Base-by-base conservation (phyloP, 129 eudicot species). In the Artemisia annua region DNA sequence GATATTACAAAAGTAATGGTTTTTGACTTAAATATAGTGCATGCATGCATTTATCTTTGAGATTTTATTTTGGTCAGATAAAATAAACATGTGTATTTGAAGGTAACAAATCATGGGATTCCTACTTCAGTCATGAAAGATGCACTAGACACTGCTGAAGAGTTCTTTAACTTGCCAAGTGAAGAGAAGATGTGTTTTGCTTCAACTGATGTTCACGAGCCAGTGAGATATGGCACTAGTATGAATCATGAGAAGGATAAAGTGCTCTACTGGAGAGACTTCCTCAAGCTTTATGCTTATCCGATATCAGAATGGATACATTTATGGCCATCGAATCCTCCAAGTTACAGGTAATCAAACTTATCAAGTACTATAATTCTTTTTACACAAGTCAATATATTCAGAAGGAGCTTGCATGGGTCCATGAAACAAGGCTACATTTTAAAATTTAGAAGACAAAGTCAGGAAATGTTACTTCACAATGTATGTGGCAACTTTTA, bases 51-150 rank as follows among this genome's bases (percentile, higher is more conserved):
- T 32, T 46, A 24, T 69, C 15, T 43, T 19, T 22, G 7, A 7
- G 8, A 59, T 16, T 46, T 39, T 15, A 46, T 70, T 19, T 48
- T 20, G 58, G 48, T 73, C 16, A 35, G 67, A 60, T 84, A 68
- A 51, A 57, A 14, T 60, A 46, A 13, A 35, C 17, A 3, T 76
- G 52, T 53, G 43, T 55, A 10, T 56, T 26, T 78, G 55, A 82
- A 86, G 96, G 92, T 89, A 63, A 80, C 87, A 51, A 86, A 86
- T 58, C 96, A 89, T 78, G 96, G 90, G 22, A 89, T 89, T 51
- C 84, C 86, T 32, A 4, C 63, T 19, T 72, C 75, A 8, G 73
- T 76, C 75, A 75, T 78, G 65, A 73, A 78, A 30, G 86, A 75
- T 61, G 86, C 96, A 35, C 54, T 87, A 43, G 90, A 82, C 48